Conservation (phyloP, 768 basidiomycete species). For the Boletus pseudopeckii region DNA sequence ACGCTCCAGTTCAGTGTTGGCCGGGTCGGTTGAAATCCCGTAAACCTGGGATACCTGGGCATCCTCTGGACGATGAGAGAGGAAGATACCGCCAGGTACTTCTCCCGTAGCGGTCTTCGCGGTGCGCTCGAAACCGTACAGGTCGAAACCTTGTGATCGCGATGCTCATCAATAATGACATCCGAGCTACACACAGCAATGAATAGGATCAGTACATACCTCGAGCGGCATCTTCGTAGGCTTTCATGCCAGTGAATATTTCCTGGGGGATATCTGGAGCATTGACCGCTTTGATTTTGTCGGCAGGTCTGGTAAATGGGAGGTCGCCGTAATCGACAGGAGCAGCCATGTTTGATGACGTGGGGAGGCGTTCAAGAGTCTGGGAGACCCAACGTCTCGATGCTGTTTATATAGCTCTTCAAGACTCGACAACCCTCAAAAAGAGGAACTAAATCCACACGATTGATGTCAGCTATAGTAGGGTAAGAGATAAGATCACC, state of each 20-base stretch:
- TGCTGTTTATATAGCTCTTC: constrained; percentile 1
- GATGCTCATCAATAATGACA: background rate
- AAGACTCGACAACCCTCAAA: background rate
- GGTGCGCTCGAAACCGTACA: constrained; percentile 28
- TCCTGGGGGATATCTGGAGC: constrained; percentile 31
- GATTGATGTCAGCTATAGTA: background rate
- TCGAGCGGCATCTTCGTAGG: constrained; percentile 39
- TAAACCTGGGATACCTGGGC: constrained; percentile 38
- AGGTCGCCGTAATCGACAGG: constrained; percentile 31
- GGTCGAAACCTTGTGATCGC: constrained; percentile 23
- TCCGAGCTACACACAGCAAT: background rate
- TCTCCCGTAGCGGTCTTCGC: constrained; percentile 10
- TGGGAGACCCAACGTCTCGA: background rate
- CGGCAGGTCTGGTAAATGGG: constrained; percentile 35
- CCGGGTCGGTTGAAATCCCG: constrained; percentile 30
- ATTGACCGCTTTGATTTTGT: constrained; percentile 39
- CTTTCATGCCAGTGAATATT: constrained; percentile 35
- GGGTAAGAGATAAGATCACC: constrained; percentile 8
- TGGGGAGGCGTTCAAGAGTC: background rate
- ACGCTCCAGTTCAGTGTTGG: constrained; percentile 28
- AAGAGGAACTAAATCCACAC: constrained; percentile 1
- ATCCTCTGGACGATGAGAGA: constrained; percentile 39
- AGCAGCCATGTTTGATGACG: constrained; percentile 14
- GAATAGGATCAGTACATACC: constrained; percentile 16
- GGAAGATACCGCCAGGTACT: constrained; percentile 26